Percentiles rank a stretch among this genome's conserved stretches.
These are phyloP conservation scores for Porphyrellus cyaneotinctus DNA, from an alignment of 768 basidiomycete genomes.

Conservation along the genomic window DNA sequence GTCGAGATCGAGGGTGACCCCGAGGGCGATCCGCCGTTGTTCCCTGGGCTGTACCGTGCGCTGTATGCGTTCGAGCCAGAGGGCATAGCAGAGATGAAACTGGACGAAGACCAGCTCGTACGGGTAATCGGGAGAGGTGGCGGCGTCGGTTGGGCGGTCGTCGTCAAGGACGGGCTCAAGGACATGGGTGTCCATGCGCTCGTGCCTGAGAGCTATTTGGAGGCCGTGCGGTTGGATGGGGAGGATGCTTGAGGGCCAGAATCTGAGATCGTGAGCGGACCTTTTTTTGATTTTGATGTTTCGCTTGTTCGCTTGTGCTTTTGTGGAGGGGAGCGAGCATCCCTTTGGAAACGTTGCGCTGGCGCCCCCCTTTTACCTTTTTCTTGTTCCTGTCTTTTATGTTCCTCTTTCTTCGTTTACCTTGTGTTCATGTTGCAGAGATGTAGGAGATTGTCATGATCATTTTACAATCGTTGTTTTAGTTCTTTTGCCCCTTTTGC, in stretches of 20 bases:
- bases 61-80: slow-evolving; percentile 77
- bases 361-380: not conserved
- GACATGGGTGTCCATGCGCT: slow-evolving; percentile 55
- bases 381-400: not conserved
- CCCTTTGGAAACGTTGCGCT: slow-evolving; percentile 6
- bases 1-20: slow-evolving; percentile 19
- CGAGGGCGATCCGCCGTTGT: slow-evolving; percentile 37
- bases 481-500: not conserved
- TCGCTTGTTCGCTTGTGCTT: no score
- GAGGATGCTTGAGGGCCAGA: slow-evolving; percentile 6
- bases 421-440: not conserved
- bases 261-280: not conserved
- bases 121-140: slow-evolving; percentile 71
- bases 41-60: slow-evolving; percentile 73
- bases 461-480: no score
- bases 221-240: slow-evolving; percentile 43
- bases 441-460: not conserved
- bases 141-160: slow-evolving; percentile 79
- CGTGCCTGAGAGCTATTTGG: slow-evolving; percentile 77
- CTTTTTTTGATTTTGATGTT: not conserved
- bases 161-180: slow-evolving; percentile 39
- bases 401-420: not conserved
- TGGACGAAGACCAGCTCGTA: slow-evolving; percentile 75
- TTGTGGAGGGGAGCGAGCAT: not conserved
- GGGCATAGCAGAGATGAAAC: slow-evolving; percentile 76